phyloP scores from a whole-genome alignment of 371 early-diverging fungal species.

The Mortierella sp. region DNA sequence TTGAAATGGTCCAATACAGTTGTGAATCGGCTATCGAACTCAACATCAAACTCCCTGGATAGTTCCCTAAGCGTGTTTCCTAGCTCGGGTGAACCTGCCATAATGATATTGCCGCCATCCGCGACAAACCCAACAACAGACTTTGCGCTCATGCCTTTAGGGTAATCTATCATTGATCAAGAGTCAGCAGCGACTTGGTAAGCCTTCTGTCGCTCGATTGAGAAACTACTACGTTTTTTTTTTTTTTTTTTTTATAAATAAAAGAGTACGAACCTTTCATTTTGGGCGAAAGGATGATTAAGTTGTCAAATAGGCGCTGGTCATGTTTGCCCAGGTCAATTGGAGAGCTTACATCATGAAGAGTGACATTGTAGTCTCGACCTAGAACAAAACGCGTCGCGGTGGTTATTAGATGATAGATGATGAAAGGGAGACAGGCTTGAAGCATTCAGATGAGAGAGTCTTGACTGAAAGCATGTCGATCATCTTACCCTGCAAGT shows the following conservation, averaged over 20 bases:
- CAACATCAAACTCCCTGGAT: slow-evolving; percentile 88
- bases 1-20: slow-evolving; percentile 80
- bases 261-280: slow-evolving; percentile 63
- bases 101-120: slow-evolving; percentile 91
- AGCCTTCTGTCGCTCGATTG: background rate
- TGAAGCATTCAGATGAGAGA: background rate
- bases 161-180: slow-evolving; percentile 51
- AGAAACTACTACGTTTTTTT: background rate
- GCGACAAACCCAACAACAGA: slow-evolving; percentile 87
- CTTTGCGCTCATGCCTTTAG: slow-evolving; percentile 62
- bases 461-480: background rate
- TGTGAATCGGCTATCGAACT: slow-evolving; percentile 75
- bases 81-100: slow-evolving; percentile 74
- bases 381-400: slow-evolving; percentile 59
- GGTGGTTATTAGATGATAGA: slow-evolving; percentile 1
- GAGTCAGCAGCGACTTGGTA: background rate
- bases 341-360: slow-evolving; percentile 61
- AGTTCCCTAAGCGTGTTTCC: slow-evolving; percentile 83
- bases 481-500: slow-evolving; percentile 68
- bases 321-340: slow-evolving; percentile 63
- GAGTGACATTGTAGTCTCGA: slow-evolving; percentile 70
- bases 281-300: slow-evolving; percentile 79
- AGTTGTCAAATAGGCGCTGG: slow-evolving; percentile 74
- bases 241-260: background rate
- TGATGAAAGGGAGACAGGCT: slow-evolving; percentile 3